These are phyloP conservation scores for Solanum hybrid DNA, from an alignment of 305 asterid genomes.

Conservation along the genomic window DNA sequence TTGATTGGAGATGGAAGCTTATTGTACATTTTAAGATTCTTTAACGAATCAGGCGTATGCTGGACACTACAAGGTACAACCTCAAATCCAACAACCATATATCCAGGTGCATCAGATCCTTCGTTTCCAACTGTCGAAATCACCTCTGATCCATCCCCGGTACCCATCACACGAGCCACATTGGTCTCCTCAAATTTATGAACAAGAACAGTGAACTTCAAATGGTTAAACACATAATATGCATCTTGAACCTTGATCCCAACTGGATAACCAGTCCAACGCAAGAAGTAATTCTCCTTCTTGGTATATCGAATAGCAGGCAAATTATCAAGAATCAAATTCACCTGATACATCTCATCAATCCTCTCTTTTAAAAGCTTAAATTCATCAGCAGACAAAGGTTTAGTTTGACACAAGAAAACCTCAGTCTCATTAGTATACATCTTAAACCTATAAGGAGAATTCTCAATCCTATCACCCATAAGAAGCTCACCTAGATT, in stretches of 20 bases:
- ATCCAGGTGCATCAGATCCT: constrained; percentile 56
- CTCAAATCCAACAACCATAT: constrained; percentile 84
- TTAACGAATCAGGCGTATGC: constrained; percentile 38
- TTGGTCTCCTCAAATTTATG: constrained; percentile 42
- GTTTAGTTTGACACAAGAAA: constrained; percentile 43
- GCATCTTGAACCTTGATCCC: constrained; percentile 39
- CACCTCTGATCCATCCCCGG: constrained; percentile 61
- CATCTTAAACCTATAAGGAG: constrained; percentile 56
- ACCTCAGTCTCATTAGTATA: constrained; percentile 38
- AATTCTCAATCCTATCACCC: constrained; percentile 66
- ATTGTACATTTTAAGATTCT: constrained; percentile 43
- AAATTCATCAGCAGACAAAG: constrained; percentile 38
- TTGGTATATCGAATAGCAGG: constrained; percentile 51
- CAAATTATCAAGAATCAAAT: constrained; percentile 51
- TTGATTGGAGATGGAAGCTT: constrained; percentile 44
- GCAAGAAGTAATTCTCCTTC: constrained; percentile 40
- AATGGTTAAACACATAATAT: constrained; percentile 49
- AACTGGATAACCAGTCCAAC: constrained; percentile 52
- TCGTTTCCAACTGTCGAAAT: constrained; percentile 40
- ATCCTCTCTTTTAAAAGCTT: constrained; percentile 47
- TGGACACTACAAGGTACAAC: constrained; percentile 67
- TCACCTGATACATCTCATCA: constrained; percentile 63
- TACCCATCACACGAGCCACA: constrained; percentile 53
- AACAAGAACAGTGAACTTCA: constrained; percentile 49
- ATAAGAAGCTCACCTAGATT: constrained; percentile 58